Conservation (phyloP, 2,329 filamentous ascomycete genomes). For the Cladophialophora carrionii region DNA sequence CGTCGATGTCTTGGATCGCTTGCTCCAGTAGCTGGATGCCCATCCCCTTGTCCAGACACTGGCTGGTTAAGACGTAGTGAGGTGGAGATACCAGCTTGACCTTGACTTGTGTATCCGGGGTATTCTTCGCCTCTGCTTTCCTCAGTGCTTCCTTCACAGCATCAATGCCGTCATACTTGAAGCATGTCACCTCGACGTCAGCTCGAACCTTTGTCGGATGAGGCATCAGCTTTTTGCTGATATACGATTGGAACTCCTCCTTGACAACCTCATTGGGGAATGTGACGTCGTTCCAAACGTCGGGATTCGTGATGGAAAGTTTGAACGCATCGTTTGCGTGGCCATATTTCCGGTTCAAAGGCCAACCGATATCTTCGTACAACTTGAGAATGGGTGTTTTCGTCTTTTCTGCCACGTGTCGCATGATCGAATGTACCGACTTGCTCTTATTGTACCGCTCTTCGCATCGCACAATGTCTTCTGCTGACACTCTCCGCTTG, state of each 20-base stretch:
- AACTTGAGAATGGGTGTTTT: constrained; percentile 90
- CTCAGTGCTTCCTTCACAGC: constrained; percentile 92
- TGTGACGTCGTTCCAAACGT: constrained; percentile 89
- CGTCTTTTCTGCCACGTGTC: constrained; percentile 97
- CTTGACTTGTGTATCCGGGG: constrained; percentile 90
- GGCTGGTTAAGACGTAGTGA: constrained; percentile 92
- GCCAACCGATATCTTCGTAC: constrained; percentile 95
- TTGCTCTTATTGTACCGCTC: constrained; percentile 99
- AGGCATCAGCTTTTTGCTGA: constrained; percentile 93
- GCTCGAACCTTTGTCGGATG: constrained; percentile 99
- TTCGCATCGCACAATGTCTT: constrained; percentile 98
- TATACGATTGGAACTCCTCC: constrained; percentile 91
- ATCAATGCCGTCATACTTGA: constrained; percentile 96
- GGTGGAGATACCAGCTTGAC: constrained; percentile 98
- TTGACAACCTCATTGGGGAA: constrained; percentile 85
- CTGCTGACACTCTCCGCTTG: constrained; percentile 94
- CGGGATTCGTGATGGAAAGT: constrained; percentile 96
- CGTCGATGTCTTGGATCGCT: constrained; percentile 84
- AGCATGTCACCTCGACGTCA: constrained; percentile 94
- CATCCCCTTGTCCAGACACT: constrained; percentile 87
- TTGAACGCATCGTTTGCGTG: constrained; percentile 98
- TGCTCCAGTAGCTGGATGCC: constrained; percentile 85
- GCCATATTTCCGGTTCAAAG: constrained; percentile 94
- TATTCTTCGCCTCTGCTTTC: constrained; percentile 90
- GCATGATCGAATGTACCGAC: constrained; percentile 98